Evolutionary conservation across 768 basidiomycete species (phyloP).

Genomic region (Mycena haematopus): DNA sequence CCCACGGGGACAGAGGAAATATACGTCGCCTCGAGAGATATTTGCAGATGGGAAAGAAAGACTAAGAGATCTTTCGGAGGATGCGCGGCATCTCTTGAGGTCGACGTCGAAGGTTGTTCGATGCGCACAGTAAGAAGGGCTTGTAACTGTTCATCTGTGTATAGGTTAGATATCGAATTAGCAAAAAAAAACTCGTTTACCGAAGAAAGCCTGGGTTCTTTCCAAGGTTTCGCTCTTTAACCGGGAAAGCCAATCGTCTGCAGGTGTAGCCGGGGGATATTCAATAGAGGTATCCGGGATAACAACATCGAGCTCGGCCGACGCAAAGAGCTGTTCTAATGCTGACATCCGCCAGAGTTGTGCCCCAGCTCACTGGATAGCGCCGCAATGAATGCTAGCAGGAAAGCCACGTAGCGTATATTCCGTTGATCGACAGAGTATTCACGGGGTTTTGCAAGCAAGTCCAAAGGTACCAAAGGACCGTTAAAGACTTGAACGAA

Average conservation of each 20-base stretch:
- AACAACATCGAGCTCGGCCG: conserved; percentile 63
- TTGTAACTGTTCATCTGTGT: conserved; percentile 62
- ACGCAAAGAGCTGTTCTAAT: conserved; percentile 69
- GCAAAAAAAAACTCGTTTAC: conserved; percentile 45
- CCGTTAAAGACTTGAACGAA: too few species aligned
- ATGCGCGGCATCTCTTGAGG: conserved; percentile 42
- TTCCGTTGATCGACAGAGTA: too few species aligned
- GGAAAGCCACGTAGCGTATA: too few species aligned
- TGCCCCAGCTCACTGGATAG: too few species aligned
- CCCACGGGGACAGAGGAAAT: conserved; percentile 57
- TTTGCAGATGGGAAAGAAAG: conserved; percentile 73
- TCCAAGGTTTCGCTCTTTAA: conserved; percentile 52
- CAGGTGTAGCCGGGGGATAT: conserved; percentile 54
- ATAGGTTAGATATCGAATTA: conserved; percentile 27
- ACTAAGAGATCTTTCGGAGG: conserved; percentile 58
- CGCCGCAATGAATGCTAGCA: too few species aligned
- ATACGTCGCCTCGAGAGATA: conserved; percentile 84
- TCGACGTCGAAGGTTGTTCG: conserved; percentile 58
- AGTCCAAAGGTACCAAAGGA: too few species aligned
- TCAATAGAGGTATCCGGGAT: conserved; percentile 70
- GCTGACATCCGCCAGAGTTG: conserved; percentile 38
- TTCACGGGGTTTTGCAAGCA: too few species aligned
- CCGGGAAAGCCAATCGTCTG: conserved; percentile 63
- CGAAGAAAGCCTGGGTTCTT: conserved; percentile 76
- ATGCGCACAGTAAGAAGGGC: conserved; percentile 59